phyloP scores from a whole-genome alignment of 768 basidiomycete genomes.

The Daedaleopsis nitida region DNA sequence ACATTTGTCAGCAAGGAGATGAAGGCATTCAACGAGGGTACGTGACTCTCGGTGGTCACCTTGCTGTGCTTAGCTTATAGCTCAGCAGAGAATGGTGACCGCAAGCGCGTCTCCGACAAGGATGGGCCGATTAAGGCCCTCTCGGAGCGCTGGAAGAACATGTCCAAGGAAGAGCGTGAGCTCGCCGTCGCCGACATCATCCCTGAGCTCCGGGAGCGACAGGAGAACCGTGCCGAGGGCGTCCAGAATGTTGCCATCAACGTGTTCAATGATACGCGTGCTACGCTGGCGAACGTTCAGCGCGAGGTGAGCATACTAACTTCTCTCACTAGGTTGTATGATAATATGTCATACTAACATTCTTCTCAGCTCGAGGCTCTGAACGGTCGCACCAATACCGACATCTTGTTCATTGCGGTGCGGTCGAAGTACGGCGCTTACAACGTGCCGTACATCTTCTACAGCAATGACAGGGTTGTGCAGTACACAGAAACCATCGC shows the following conservation, averaged over 20 bases:
- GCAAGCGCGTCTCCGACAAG: too few relatives aligned
- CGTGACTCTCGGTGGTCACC: too few relatives aligned
- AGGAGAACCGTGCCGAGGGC: not conserved
- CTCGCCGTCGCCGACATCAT: not conserved
- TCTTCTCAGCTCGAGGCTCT: not conserved
- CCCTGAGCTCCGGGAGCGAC: not conserved
- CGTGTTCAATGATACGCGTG: slow-evolving; percentile 13
- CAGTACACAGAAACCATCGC: too few relatives aligned
- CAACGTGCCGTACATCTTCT: too few relatives aligned
- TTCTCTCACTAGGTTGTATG: not conserved
- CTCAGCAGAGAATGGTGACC: too few relatives aligned
- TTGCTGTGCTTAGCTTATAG: too few relatives aligned
- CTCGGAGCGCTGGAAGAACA: not conserved
- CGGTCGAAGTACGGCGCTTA: too few relatives aligned
- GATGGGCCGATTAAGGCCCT: not conserved
- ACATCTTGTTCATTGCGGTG: too few relatives aligned
- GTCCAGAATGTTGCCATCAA: slow-evolving; percentile 6
- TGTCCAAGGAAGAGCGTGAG: not conserved
- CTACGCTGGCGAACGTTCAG: not conserved
- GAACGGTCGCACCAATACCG: slow-evolving; percentile 1
- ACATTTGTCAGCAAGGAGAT: too few relatives aligned
- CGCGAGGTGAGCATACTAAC: not conserved
- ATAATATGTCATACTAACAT: too few relatives aligned
- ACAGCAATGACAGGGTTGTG: too few relatives aligned
- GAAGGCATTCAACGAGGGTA: too few relatives aligned